A percentile compares a stretch with the other conserved stretches of the same genome.
phyloP scores from a whole-genome alignment of 192 early-diverging fungal genomes.

The Backusella parvicylindrica region DNA sequence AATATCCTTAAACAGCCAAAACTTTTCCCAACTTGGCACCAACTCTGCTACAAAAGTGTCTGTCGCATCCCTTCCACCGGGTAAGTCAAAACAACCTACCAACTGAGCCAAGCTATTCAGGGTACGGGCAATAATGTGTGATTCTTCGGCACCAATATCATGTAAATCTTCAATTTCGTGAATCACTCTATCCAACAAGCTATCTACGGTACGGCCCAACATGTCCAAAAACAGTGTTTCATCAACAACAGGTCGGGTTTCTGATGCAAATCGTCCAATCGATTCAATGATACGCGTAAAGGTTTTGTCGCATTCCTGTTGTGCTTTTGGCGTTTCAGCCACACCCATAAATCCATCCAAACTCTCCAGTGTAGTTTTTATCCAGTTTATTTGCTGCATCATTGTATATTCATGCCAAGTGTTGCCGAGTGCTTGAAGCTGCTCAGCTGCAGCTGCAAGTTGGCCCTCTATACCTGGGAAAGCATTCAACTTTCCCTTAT shows the following conservation, averaged over 20 bases:
- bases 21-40: slow-evolving; percentile 45
- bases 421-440: slow-evolving; percentile 16
- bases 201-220: slow-evolving; percentile 16
- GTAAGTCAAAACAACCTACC: slow-evolving; percentile 21
- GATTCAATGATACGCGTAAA: not conserved
- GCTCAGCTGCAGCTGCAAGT: not conserved
- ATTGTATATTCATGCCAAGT: slow-evolving; percentile 24
- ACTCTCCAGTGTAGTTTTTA: not conserved
- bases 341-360: slow-evolving; percentile 20
- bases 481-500: not conserved
- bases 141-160: slow-evolving; percentile 34
- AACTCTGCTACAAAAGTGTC: slow-evolving; percentile 2
- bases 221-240: slow-evolving; percentile 17
- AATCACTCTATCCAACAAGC: slow-evolving; percentile 15
- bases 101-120: slow-evolving; percentile 28
- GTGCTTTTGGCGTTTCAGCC: not conserved
- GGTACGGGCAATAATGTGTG: slow-evolving; percentile 18
- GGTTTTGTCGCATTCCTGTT: slow-evolving; percentile 10
- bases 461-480: not conserved
- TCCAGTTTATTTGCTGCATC: slow-evolving; percentile 5
- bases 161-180: slow-evolving; percentile 20
- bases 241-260: slow-evolving; percentile 14
- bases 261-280: not conserved
- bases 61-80: slow-evolving; percentile 11
- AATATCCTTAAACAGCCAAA: slow-evolving; percentile 47